A percentile compares a stretch with the other conserved stretches of the same genome.
Evolutionary conservation across 805 yeast species (phyloP).

Genomic region (Spencermartinsiella europaea): DNA sequence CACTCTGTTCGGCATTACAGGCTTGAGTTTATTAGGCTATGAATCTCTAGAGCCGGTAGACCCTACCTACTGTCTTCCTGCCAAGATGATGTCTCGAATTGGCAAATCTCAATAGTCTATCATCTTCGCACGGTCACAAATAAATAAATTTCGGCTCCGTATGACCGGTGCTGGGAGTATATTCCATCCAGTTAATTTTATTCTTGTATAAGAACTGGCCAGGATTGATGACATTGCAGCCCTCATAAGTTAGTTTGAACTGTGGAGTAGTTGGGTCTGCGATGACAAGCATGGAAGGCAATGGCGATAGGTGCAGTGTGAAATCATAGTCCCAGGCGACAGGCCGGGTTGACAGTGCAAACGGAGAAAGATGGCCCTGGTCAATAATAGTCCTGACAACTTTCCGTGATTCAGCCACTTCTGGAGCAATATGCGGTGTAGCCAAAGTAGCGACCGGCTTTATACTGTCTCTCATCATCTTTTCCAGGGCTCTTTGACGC

Average conservation of each 20-base stretch:
- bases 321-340: slow-evolving; percentile 67
- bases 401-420: slow-evolving; percentile 36
- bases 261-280: slow-evolving; percentile 66
- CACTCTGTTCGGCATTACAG: slow-evolving; percentile 86
- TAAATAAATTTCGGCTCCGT: slow-evolving; percentile 28
- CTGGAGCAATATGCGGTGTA: slow-evolving; percentile 21
- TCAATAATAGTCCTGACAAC: slow-evolving; percentile 76
- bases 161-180: slow-evolving; percentile 53
- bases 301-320: slow-evolving; percentile 63
- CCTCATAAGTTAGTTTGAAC: slow-evolving; percentile 74
- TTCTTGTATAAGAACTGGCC: slow-evolving; percentile 46
- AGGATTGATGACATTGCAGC: slow-evolving; percentile 73
- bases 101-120: not conserved
- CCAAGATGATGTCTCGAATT: slow-evolving; percentile 33
- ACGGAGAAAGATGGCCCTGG: slow-evolving; percentile 87
- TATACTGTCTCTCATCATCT: slow-evolving; percentile 12
- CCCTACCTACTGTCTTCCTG: slow-evolving; percentile 85
- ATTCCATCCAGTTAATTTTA: slow-evolving; percentile 67
- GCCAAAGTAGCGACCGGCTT: slow-evolving; percentile 6
- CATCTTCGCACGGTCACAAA: slow-evolving; percentile 10
- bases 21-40: slow-evolving; percentile 68
- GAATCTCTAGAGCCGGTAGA: slow-evolving; percentile 60
- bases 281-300: slow-evolving; percentile 62
- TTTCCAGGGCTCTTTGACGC: slow-evolving; percentile 16
- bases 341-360: slow-evolving; percentile 54